These are phyloP conservation scores for Gaertneriomyces semiglobifer DNA, from an alignment of 192 early-diverging fungal species.

Conservation along the genomic window DNA sequence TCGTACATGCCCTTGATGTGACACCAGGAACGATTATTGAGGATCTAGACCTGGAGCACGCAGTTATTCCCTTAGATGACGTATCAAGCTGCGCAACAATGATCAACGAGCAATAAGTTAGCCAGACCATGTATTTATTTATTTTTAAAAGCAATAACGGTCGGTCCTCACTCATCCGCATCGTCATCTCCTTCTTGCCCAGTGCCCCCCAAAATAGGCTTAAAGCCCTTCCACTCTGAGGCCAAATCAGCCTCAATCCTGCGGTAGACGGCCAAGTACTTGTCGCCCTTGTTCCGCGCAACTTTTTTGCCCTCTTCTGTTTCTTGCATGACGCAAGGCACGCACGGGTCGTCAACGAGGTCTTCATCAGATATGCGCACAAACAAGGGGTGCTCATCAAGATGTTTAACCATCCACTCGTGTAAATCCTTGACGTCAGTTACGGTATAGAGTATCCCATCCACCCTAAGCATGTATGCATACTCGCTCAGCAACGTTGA, in stretches of 20 bases:
- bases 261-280: constrained; percentile 73
- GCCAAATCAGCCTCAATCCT: constrained; percentile 23
- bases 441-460: constrained; percentile 93
- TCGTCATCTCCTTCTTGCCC: constrained; percentile 25
- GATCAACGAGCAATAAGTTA: background rate
- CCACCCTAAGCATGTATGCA: constrained; percentile 85
- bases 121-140: too few species aligned
- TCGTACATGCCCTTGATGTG: background rate
- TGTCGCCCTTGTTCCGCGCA: constrained; percentile 90
- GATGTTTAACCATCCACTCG: constrained; percentile 93
- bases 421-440: constrained; percentile 88
- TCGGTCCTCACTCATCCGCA: background rate
- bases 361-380: constrained; percentile 56
- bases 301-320: constrained; percentile 99
- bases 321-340: constrained; percentile 74
- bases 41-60: background rate
- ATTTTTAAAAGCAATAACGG: too few species aligned
- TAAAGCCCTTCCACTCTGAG: constrained; percentile 37
- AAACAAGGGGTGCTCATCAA: constrained; percentile 93
- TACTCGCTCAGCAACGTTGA: constrained; percentile 87
- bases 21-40: background rate
- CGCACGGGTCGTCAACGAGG: constrained; percentile 79
- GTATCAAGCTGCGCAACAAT: background rate
- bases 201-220: constrained; percentile 24
- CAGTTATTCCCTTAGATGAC: background rate